Conservation (phyloP, 129 eudicot species). For the Flaveria robusta region DNA sequence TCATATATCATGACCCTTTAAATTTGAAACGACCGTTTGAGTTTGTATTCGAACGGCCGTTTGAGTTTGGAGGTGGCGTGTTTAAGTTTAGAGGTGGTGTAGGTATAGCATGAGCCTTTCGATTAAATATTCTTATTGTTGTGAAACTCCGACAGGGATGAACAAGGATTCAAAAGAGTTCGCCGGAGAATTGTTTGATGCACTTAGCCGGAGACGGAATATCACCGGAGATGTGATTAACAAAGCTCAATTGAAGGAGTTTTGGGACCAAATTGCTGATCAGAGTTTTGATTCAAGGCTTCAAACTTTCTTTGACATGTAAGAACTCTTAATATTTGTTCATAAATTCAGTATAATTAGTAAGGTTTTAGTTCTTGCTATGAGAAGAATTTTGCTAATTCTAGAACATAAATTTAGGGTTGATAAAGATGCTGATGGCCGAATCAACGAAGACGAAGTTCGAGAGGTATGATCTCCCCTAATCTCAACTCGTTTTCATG, state of each 20-base stretch:
- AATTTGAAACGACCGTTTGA: too few relatives aligned
- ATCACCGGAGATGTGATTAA: constrained; percentile 53
- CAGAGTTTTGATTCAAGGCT: constrained; percentile 85
- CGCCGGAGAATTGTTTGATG: constrained; percentile 72
- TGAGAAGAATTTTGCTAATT: constrained; percentile 17
- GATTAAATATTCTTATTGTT: neutral
- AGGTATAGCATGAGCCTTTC: too few relatives aligned
- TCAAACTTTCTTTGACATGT: constrained; percentile 95
- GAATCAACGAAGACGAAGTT: constrained; percentile 72
- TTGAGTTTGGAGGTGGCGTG: too few relatives aligned
- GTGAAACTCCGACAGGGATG: constrained; percentile 52
- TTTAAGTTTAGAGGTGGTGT: too few relatives aligned
- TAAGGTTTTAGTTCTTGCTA: neutral
- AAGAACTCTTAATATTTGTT: constrained; percentile 18
- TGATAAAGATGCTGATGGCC: constrained; percentile 79
- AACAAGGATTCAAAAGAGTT: constrained; percentile 74
- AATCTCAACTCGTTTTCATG: neutral
- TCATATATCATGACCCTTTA: too few relatives aligned
- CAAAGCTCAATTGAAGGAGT: constrained; percentile 67
- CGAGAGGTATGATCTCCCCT: constrained; percentile 51
- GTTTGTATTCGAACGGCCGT: too few relatives aligned
- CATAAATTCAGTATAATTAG: neutral
- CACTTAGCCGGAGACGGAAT: constrained; percentile 73
- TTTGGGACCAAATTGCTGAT: constrained; percentile 86
- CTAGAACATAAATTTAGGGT: constrained; percentile 54